Evolutionary conservation across 805 yeast species (phyloP).

Genomic region (Candida chilensis): DNA sequence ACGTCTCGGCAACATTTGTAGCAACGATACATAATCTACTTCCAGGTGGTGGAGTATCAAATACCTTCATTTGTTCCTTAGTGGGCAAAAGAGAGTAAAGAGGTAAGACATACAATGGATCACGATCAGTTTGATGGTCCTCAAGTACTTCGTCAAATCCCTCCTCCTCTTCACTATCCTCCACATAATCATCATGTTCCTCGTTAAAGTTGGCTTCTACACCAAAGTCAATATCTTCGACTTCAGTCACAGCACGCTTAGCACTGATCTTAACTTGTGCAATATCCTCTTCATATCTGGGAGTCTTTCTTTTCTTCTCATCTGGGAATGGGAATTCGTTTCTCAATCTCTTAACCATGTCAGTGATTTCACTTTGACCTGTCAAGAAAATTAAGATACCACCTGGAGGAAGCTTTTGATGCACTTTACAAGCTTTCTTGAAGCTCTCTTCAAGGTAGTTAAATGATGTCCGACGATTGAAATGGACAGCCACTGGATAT

Average conservation of each 20-base stretch:
- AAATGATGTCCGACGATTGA: constrained; percentile 67
- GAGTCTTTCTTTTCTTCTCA: constrained; percentile 10
- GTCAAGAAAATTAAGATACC: constrained; percentile 88
- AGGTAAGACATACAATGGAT: constrained; percentile 87
- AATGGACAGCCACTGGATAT: constrained; percentile 87
- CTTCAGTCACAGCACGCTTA: constrained; percentile 65
- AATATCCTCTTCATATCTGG: constrained; percentile 18
- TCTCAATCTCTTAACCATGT: constrained; percentile 61
- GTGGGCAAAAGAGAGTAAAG: constrained; percentile 92
- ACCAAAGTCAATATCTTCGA: constrained; percentile 80
- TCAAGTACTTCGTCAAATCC: constrained; percentile 68
- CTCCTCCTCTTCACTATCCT: constrained; percentile 40
- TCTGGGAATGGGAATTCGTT: constrained; percentile 54
- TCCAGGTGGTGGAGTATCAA: constrained; percentile 77
- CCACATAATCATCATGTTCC: constrained; percentile 16
- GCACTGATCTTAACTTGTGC: constrained; percentile 42
- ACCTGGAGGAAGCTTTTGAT: constrained; percentile 81
- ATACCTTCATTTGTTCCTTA: constrained; percentile 87
- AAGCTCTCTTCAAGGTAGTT: constrained; percentile 85
- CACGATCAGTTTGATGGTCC: constrained; percentile 59
- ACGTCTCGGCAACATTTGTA: constrained; percentile 96
- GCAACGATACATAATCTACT: constrained; percentile 88
- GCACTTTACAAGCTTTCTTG: constrained; percentile 80
- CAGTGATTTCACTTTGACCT: constrained; percentile 86
- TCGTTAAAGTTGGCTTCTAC: constrained; percentile 24